phyloP scores from a whole-genome alignment of 495 filamentous ascomycete genomes.

The Thozetella sp. region DNA sequence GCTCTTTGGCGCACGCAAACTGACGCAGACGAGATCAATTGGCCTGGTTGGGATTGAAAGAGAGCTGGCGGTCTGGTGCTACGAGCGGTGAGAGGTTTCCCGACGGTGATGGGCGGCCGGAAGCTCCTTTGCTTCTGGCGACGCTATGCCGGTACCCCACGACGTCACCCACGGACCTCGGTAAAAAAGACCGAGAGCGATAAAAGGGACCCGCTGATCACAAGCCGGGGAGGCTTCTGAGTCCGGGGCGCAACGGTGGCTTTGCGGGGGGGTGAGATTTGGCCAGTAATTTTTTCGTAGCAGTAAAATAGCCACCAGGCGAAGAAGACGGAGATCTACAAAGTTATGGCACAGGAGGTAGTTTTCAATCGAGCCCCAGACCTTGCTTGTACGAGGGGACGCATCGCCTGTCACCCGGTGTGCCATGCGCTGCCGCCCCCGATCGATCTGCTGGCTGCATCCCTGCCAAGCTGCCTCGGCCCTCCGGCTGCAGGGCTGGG shows the following conservation, averaged over 20 bases:
- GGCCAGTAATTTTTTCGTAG: too few species aligned
- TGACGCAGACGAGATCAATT: background rate
- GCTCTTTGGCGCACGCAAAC: background rate
- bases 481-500: background rate
- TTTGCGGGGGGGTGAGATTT: too few species aligned
- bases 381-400: too few species aligned
- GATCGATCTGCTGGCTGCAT: too few species aligned
- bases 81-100: too few species aligned
- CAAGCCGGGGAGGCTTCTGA: background rate
- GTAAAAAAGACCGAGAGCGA: background rate
- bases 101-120: background rate
- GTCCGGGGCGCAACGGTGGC: too few species aligned
- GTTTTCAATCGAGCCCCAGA: too few species aligned
- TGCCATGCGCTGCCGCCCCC: too few species aligned
- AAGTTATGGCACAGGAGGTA: too few species aligned
- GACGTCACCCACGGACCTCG: background rate
- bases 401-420: too few species aligned
- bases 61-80: background rate
- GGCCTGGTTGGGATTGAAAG: background rate
- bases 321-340: background rate
- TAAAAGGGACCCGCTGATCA: background rate
- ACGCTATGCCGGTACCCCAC: background rate
- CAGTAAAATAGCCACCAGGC: background rate
- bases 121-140: background rate
- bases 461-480: background rate